Evolutionary conservation across 192 early-diverging fungal genomes (phyloP), one percentile per base, ranked within the genome.

Genomic region (Linderina pennispora): DNA sequence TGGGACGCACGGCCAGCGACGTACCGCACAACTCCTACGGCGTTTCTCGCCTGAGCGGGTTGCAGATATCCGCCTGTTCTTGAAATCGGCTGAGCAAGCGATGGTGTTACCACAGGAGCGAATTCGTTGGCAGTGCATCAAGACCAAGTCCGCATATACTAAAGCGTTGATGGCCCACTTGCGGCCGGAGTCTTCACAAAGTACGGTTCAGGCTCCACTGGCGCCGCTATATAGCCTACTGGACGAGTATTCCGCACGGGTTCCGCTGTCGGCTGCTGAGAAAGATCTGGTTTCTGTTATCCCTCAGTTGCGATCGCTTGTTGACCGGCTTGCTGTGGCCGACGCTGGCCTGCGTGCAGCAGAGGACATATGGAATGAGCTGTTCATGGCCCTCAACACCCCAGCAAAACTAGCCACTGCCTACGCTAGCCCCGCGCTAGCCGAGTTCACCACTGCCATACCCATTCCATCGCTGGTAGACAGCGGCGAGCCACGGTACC

Each of bases 381-480:
- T 68, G n/a, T 49, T 61, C 42, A 43, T 35, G 25, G 16, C 28
- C 1, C 35, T 56, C n/a, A 26, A 8, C n/a, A 45, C 49, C 1
- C 40, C 43, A 1, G 26, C 45, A 1, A 36, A 45, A 19, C 23
- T 61, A 19, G 14, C 53, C 1, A 37, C 62, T 1, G 36, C 24
- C 4, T 42, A 58, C 11, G 33, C 43, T 5, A 42, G 58, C 23
- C 45, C 56, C 8, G 17, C 9, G 23, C 40, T 68, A 5, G 31
- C 46, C 1, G 37, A 37, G 36, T 53, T 69, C 36, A 19, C 39
- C 0, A 39, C 55, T 0, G 18, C 53, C 2, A 34, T 69, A 21
- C 58, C 58, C 14, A 69, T 69, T 32, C 65, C 65, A 2, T 23
- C 46, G 50, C 50, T 69, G 16, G 50, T 53, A 3, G 33, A 48